phyloP scores from a whole-genome alignment of 371 early-diverging fungal genomes.

The Actinomortierella wolfii region DNA sequence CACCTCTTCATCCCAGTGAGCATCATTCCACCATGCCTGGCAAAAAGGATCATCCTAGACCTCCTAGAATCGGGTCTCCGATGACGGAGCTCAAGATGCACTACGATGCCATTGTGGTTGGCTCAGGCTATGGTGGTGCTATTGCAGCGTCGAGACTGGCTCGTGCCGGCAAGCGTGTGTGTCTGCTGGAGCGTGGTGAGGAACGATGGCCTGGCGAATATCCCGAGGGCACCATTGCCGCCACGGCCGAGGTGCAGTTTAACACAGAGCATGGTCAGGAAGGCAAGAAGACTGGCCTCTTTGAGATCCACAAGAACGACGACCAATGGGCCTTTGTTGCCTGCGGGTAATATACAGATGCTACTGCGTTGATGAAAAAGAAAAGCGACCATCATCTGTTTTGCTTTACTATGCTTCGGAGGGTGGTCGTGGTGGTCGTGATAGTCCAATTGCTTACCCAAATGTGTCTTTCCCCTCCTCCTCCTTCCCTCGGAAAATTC shows the following conservation, averaged over 20 bases:
- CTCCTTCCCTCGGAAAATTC: no score
- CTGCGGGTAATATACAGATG: constrained; percentile 41
- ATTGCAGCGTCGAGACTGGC: constrained; percentile 50
- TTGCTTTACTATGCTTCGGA: no score
- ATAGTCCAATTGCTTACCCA: no score
- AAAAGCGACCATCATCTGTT: no score
- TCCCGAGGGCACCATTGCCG: constrained; percentile 37
- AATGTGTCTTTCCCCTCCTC: no score
- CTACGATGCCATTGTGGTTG: constrained; percentile 51
- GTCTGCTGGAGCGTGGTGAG: constrained; percentile 47
- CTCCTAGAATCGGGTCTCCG: constrained; percentile 30
- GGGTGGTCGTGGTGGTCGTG: no score
- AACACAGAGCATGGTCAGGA: constrained; percentile 30
- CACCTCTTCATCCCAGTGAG: no score
- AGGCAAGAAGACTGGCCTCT: constrained; percentile 46
- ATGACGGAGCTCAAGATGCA: constrained; percentile 40
- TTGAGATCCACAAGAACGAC: constrained; percentile 44
- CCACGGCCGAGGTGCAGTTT: constrained; percentile 44
- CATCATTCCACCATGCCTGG: constrained; percentile 8
- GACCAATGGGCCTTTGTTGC: constrained; percentile 49
- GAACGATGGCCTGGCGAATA: constrained; percentile 54
- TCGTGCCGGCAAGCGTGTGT: constrained; percentile 49
- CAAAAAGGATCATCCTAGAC: constrained; percentile 15
- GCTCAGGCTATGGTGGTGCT: constrained; percentile 50
- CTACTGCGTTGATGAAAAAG: no score